A percentile compares a stretch with the other conserved stretches of the same genome.
phyloP scores from a whole-genome alignment of 176 grass and related monocot genomes.

The Lolium perenne region DNA sequence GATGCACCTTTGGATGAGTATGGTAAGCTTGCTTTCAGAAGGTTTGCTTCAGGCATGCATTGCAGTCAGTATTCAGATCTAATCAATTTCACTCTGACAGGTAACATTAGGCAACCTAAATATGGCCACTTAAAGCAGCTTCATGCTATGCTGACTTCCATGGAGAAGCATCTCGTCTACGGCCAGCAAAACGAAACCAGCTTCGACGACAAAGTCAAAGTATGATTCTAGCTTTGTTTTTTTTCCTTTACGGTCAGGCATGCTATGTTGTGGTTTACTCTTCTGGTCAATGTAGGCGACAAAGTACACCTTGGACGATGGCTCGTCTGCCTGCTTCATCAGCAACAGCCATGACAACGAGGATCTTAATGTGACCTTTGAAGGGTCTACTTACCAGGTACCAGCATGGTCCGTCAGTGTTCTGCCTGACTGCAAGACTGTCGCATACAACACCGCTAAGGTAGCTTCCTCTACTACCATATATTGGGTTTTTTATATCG shows the following conservation, averaged over 20 bases:
- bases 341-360: background rate
- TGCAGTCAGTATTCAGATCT: background rate
- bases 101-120: conserved; percentile 70
- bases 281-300: conserved; percentile 47
- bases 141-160: conserved; percentile 57
- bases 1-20: conserved; percentile 82
- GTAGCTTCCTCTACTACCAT: conserved; percentile 33
- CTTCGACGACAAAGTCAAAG: conserved; percentile 33
- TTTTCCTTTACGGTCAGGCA: no score
- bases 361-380: conserved; percentile 6
- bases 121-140: conserved; percentile 88
- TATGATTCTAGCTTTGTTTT: background rate
- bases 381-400: background rate
- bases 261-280: background rate
- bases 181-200: conserved; percentile 49
- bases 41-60: background rate
- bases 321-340: conserved; percentile 14
- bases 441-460: conserved; percentile 16
- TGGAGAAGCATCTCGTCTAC: conserved; percentile 64
- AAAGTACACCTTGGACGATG: conserved; percentile 26
- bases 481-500: background rate
- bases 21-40: conserved; percentile 26
- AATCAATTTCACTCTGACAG: background rate
- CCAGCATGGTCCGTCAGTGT: background rate
- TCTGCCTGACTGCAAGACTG: conserved; percentile 1